These are phyloP conservation scores for Penicillium pancosmium DNA, from an alignment of 495 filamentous ascomycete species.

Conservation along the genomic window DNA sequence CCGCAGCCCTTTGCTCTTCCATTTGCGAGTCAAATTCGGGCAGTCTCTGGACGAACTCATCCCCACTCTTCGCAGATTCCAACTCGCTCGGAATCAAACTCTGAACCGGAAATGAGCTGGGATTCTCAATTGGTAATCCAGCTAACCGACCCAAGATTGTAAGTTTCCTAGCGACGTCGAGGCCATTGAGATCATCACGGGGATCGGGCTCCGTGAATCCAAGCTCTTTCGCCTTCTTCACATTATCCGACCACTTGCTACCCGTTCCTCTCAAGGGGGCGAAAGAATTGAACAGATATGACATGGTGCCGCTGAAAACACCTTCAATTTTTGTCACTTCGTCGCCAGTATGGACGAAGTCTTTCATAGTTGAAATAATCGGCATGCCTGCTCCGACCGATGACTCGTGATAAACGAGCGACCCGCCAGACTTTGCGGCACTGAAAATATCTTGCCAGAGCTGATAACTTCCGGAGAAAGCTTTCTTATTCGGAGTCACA, in stretches of 20 bases:
- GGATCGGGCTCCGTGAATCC: constrained; percentile 5
- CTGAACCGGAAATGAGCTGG: constrained; percentile 3
- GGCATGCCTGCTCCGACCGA: constrained; percentile 11
- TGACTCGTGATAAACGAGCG: constrained; percentile 8
- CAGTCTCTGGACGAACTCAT: constrained; percentile 1
- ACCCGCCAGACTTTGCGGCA: constrained; percentile 2
- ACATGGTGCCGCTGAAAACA: constrained; percentile 11
- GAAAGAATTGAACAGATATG: constrained; percentile 8
- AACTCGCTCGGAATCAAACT: constrained; percentile 5
- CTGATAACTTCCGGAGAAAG: constrained; percentile 9
- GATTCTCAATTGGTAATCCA: constrained; percentile 5
- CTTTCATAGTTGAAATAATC: constrained; percentile 6
- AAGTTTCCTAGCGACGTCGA: neutral
- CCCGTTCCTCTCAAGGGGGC: neutral
- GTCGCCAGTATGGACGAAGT: constrained; percentile 8
- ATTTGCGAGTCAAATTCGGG: constrained; percentile 5
- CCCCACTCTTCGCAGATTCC: neutral
- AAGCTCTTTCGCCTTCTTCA: constrained; percentile 5
- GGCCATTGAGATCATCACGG: constrained; percentile 1
- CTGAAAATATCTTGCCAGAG: constrained; percentile 10
- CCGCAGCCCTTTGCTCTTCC: constrained; percentile 5
- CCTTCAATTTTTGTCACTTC: constrained; percentile 11
- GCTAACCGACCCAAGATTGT: constrained; percentile 5
- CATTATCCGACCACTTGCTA: constrained; percentile 8
- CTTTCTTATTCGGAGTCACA: constrained; percentile 8